Conservation (phyloP, 305 asterid species). For the Fraxinus xanthoxyloides region DNA sequence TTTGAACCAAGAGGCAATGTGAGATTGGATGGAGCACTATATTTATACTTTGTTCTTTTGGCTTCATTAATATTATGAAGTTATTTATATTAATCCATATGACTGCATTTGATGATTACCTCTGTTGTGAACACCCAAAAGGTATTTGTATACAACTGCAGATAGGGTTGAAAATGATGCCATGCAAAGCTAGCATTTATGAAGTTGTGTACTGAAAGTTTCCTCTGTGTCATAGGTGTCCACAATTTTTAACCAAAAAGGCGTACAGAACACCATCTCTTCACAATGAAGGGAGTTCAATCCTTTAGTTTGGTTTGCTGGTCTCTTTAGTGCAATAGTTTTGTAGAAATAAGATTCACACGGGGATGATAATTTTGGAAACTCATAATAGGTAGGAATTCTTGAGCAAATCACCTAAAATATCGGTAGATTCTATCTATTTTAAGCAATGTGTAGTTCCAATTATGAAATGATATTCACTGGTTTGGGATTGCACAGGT, state of each 20-base stretch:
- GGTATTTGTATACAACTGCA: background rate
- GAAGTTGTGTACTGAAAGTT: slow-evolving; percentile 4
- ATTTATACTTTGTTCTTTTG: background rate
- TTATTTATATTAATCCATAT: background rate
- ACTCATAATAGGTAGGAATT: background rate
- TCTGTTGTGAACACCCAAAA: background rate
- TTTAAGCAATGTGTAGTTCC: slow-evolving; percentile 8
- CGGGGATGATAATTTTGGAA: slow-evolving; percentile 1
- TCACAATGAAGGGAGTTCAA: background rate
- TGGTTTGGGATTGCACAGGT: slow-evolving; percentile 55
- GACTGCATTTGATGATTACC: background rate
- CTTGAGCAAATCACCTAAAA: slow-evolving; percentile 5
- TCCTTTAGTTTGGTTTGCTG: background rate
- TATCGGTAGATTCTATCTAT: slow-evolving; percentile 7
- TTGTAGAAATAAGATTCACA: slow-evolving; percentile 3
- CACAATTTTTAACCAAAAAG: background rate
- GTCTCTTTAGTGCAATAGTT: slow-evolving; percentile 16
- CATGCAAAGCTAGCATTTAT: background rate
- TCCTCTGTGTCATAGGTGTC: background rate
- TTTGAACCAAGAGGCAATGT: slow-evolving; percentile 1
- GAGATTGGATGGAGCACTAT: background rate
- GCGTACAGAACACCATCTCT: background rate
- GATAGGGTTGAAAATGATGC: background rate
- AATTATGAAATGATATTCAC: slow-evolving; percentile 16
- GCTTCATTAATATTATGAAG: background rate